phyloP scores from a whole-genome alignment of 73 alveolate genomes.

The Diophrys appendiculata region DNA sequence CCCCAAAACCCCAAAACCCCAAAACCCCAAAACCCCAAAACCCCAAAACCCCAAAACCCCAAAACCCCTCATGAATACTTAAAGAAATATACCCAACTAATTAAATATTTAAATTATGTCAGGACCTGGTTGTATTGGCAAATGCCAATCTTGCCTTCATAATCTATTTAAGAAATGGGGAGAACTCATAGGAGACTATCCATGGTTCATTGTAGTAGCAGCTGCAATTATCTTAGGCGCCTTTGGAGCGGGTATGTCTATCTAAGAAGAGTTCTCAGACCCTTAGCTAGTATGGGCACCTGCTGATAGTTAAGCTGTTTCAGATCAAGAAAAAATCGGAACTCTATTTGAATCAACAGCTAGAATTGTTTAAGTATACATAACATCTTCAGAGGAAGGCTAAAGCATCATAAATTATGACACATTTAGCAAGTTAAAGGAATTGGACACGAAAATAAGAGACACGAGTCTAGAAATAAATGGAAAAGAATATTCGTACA shows the following conservation, averaged over 20 bases:
- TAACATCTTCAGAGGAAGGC: background rate
- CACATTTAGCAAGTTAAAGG: background rate
- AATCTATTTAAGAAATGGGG: background rate
- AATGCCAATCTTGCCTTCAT: background rate
- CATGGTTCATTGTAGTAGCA: background rate
- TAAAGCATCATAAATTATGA: background rate
- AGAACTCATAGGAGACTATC: background rate
- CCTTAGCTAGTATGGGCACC: conserved; percentile 2
- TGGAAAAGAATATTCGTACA: background rate
- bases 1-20: no score
- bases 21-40: no score
- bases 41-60: no score
- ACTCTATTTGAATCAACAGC: background rate
- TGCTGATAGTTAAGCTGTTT: background rate
- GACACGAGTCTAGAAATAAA: background rate
- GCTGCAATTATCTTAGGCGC: background rate
- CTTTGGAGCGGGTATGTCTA: background rate
- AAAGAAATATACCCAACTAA: no score
- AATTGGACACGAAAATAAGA: background rate
- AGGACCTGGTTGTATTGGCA: background rate
- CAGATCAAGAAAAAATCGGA: background rate
- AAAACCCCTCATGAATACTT: no score
- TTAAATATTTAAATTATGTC: no score
- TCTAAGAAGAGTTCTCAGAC: background rate
- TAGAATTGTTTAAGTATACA: background rate